Evolutionary conservation across 257 asterid species (phyloP).

Genomic region (Primulina huaijiensis): DNA sequence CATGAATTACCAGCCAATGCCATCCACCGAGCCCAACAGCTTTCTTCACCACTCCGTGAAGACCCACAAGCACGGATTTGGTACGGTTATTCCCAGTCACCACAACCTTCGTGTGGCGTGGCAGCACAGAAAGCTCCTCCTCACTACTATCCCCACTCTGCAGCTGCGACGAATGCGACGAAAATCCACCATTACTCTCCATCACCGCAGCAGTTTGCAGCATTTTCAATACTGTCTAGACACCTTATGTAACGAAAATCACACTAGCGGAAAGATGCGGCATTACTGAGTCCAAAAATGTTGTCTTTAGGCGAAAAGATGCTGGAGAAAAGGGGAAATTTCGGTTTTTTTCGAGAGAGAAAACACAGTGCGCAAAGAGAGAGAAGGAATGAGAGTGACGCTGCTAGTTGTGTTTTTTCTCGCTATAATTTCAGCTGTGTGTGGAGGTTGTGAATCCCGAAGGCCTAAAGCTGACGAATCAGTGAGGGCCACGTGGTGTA

Average conservation of each 20-base stretch:
- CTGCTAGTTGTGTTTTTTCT: conserved; percentile 26
- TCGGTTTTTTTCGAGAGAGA: conserved; percentile 35
- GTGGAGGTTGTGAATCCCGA: conserved; percentile 59
- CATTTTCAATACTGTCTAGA: conserved; percentile 37
- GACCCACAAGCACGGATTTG: conserved; percentile 86
- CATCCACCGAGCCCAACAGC: conserved; percentile 97
- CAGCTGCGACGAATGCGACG: conserved; percentile 49
- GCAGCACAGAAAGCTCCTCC: conserved; percentile 81
- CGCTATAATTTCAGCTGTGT: conserved; percentile 20
- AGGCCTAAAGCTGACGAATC: conserved; percentile 34
- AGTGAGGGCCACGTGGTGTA: conserved; percentile 22
- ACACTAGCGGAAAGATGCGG: conserved; percentile 27
- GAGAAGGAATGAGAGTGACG: conserved; percentile 36
- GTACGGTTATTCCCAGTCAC: conserved; percentile 94
- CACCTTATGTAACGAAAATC: background rate
- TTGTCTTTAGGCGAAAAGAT: conserved; percentile 17
- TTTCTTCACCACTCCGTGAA: conserved; percentile 85
- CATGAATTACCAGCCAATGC: conserved; percentile 82
- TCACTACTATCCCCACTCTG: conserved; percentile 85
- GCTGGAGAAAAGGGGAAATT: conserved; percentile 38
- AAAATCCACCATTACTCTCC: conserved; percentile 53
- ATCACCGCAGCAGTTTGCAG: conserved; percentile 46
- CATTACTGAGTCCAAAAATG: conserved; percentile 34
- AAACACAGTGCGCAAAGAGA: conserved; percentile 42
- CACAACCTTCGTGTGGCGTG: conserved; percentile 90